Conservation (phyloP, 1,284 basidiomycete genomes). For the Athelia psychrophila region DNA sequence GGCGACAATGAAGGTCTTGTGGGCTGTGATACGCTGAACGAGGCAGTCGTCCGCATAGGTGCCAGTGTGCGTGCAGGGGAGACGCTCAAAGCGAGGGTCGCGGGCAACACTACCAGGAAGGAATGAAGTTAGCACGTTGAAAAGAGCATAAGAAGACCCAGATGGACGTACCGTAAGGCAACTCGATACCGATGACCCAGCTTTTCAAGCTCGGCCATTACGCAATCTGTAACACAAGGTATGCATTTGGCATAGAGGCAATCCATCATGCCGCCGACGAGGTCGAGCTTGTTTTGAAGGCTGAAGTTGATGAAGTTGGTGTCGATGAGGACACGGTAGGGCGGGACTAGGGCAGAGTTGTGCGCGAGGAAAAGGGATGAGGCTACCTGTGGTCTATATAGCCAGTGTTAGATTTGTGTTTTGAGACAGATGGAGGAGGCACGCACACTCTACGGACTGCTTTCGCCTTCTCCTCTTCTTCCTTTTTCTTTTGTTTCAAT, state of each 20-base stretch:
- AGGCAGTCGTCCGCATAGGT: slow-evolving; percentile 99
- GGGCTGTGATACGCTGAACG: slow-evolving; percentile 90
- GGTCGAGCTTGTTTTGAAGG: slow-evolving; percentile 96
- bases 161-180: slow-evolving; percentile 71
- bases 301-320: slow-evolving; percentile 99
- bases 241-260: slow-evolving; percentile 99
- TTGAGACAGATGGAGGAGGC: slow-evolving; percentile 8
- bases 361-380: slow-evolving; percentile 95
- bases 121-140: not conserved
- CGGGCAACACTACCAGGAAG: slow-evolving; percentile 75
- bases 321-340: slow-evolving; percentile 96
- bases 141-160: slow-evolving; percentile 1
- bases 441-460: slow-evolving; percentile 71
- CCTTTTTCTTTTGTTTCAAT: slow-evolving; percentile 74
- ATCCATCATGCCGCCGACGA: slow-evolving; percentile 99
- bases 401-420: slow-evolving; percentile 4
- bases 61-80: slow-evolving; percentile 90
- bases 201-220: slow-evolving; percentile 97
- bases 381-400: slow-evolving; percentile 70
- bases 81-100: slow-evolving; percentile 94
- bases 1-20: slow-evolving; percentile 97
- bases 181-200: slow-evolving; percentile 95
- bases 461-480: slow-evolving; percentile 71
- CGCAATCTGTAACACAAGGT: slow-evolving; percentile 97
- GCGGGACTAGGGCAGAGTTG: slow-evolving; percentile 94